Evolutionary conservation across 179 eudicot genomes (phyloP), one percentile per base, ranked within the genome.

Genomic region (Drosera spatulata): DNA sequence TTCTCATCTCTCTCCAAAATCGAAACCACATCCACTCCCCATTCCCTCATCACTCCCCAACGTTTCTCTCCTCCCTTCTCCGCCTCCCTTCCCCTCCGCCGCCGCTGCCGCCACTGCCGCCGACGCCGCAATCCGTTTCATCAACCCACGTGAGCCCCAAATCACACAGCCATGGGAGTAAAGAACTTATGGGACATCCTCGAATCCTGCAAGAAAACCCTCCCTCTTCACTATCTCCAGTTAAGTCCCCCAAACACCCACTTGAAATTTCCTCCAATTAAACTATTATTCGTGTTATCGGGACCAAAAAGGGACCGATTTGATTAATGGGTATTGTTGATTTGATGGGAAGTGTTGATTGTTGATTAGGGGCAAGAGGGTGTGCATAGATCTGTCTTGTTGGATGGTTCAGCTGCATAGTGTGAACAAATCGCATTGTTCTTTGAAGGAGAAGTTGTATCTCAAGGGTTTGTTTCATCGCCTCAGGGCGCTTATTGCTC

Each of bases 201-300:
- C 53, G 99, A 93, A 43, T 78, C 95, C 10, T 93, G 99, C 90
- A 93, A 93, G 82, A 86, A 86, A 74, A 89, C 86, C 49, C 75
- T 93, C 40, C 99, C 99, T 40, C 96, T 93, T 72, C 82, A 86
- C 63, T 86, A 88, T 75, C 99, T 93, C 56, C 91, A 80, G 98
- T 86, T 53, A 85, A 79, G 79, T 79, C 49, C 0, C 50, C 11
- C 56, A 62, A 22, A 47, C 42, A 13, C 37, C 12, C 43, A 3
- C 11, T 7, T 39, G 33, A 2, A n/a, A n/a, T 13, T 51, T 6
- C 22, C 7, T 4, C 54, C 14, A 14, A 51, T 13, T 51, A 22
- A n/a, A 3, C 22, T 0, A 51, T 1, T 51, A 51, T 51, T 49
- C 33, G 33, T 12, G 13, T n/a, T 49, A 9, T 49, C n/a, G 4